A percentile compares a stretch with the other conserved stretches of the same genome.
Conservation (phyloP, 495 filamentous ascomycete genomes). For the Aspergillus sclerotioniger region DNA sequence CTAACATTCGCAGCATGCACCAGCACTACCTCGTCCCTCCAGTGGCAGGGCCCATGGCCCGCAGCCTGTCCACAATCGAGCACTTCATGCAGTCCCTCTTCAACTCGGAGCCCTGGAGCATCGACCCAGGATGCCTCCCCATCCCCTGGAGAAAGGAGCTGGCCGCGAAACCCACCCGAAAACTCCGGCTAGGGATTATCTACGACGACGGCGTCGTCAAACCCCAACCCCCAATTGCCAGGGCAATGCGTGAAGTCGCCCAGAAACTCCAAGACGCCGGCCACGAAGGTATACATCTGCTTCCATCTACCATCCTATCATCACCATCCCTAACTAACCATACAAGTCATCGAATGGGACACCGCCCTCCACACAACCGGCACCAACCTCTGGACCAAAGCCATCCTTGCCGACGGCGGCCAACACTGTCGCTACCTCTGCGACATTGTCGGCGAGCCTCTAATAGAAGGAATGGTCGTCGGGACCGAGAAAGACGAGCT, state of each 20-base stretch:
- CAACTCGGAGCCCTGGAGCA: conserved; percentile 37
- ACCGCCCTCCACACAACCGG: conserved; percentile 30
- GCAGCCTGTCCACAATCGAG: conserved; percentile 37
- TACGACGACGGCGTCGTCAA: conserved; percentile 53
- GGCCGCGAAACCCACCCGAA: conserved; percentile 22
- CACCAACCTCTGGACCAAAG: conserved; percentile 46
- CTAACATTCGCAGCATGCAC: conserved; percentile 17
- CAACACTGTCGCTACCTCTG: conserved; percentile 47
- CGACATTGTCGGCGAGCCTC: conserved; percentile 55
- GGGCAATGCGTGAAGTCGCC: conserved; percentile 42
- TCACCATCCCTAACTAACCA: background rate
- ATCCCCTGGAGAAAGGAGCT: conserved; percentile 43
- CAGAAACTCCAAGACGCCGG: conserved; percentile 42
- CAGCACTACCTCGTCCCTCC: conserved; percentile 35
- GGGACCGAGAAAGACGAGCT: conserved; percentile 33
- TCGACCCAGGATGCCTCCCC: conserved; percentile 41
- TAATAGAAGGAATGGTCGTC: conserved; percentile 49
- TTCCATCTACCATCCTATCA: background rate
- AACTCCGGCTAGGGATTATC: conserved; percentile 50
- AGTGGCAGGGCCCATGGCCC: conserved; percentile 44
- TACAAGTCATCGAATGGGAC: conserved; percentile 46
- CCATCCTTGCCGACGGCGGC: conserved; percentile 59
- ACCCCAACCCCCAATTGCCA: conserved; percentile 54
- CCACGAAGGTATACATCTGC: conserved; percentile 38
- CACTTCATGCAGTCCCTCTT: conserved; percentile 41